phyloP scores from a whole-genome alignment of 2,329 filamentous ascomycete genomes.

The Macrophomina pseudophaseolina region DNA sequence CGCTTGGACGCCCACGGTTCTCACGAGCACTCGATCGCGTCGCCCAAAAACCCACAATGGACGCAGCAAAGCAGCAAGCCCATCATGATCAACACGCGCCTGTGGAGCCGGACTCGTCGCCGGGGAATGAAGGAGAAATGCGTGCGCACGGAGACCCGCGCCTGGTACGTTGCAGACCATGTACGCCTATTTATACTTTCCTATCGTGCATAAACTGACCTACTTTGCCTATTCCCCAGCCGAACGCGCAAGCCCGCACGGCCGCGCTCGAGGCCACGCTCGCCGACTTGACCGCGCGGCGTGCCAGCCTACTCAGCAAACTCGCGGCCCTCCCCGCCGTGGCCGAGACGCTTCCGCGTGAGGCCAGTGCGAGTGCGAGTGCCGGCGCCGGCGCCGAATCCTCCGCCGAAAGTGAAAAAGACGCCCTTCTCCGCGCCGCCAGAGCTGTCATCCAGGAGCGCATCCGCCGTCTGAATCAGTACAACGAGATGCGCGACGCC shows the following conservation, averaged over 20 bases:
- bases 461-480: constrained; percentile 69
- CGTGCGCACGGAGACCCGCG: constrained; percentile 6
- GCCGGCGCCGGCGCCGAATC: neutral
- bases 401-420: constrained; percentile 32
- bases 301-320: constrained; percentile 41
- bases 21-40: neutral
- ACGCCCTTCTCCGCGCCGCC: constrained; percentile 48
- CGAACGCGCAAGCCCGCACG: neutral
- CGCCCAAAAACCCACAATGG: neutral
- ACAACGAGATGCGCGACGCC: constrained; percentile 74
- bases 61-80: neutral
- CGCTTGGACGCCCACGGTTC: constrained; percentile 1
- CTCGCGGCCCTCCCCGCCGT: constrained; percentile 38
- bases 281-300: constrained; percentile 51
- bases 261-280: constrained; percentile 49
- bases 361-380: constrained; percentile 30
- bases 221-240: neutral
- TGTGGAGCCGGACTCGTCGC: constrained; percentile 3
- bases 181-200: neutral
- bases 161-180: constrained; percentile 4
- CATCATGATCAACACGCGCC: neutral
- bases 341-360: constrained; percentile 38
- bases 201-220: constrained; percentile 14
- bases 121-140: constrained; percentile 8
- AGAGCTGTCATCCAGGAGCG: constrained; percentile 64